Evolutionary conservation across 1,284 basidiomycete genomes (phyloP).

Genomic region (Tetrapyrgos nigripes): DNA sequence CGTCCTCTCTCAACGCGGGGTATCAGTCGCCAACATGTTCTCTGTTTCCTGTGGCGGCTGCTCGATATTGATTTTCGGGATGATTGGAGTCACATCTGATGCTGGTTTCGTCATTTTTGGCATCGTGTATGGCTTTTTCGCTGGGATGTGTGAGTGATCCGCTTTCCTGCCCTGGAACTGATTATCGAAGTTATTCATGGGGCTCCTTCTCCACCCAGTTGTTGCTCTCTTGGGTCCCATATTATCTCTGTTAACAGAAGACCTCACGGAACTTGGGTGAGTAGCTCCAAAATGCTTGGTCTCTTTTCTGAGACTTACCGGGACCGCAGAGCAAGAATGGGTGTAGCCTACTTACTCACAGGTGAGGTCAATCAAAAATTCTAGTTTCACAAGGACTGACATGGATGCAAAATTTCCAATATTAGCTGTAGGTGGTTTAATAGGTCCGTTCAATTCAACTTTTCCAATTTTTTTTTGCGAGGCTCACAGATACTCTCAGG

Average conservation of each 20-base stretch:
- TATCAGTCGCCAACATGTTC: constrained; percentile 34
- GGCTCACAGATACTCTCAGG: constrained; percentile 4
- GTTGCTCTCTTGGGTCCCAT: constrained; percentile 18
- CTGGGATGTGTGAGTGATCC: constrained; percentile 29
- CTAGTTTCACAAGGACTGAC: not conserved
- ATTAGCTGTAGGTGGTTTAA: constrained; percentile 6
- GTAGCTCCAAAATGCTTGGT: not conserved
- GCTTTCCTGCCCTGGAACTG: not conserved
- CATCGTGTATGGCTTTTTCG: constrained; percentile 36
- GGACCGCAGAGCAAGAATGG: constrained; percentile 10
- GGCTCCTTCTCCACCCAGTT: constrained; percentile 4
- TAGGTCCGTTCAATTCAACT: constrained; percentile 7
- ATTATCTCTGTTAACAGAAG: constrained; percentile 15
- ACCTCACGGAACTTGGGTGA: constrained; percentile 24
- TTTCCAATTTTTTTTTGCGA: not conserved
- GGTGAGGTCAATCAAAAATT: not conserved
- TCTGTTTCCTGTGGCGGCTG: constrained; percentile 24
- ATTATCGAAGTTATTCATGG: not conserved
- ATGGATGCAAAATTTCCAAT: not conserved
- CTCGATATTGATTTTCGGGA: constrained; percentile 33
- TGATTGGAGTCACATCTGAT: constrained; percentile 30
- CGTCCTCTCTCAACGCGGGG: constrained; percentile 25
- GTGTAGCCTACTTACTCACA: constrained; percentile 8
- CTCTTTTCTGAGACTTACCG: not conserved
- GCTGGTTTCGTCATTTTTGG: constrained; percentile 31